Conservation (phyloP, 306 rosid genomes). For the Pterocarpus santalinus region DNA sequence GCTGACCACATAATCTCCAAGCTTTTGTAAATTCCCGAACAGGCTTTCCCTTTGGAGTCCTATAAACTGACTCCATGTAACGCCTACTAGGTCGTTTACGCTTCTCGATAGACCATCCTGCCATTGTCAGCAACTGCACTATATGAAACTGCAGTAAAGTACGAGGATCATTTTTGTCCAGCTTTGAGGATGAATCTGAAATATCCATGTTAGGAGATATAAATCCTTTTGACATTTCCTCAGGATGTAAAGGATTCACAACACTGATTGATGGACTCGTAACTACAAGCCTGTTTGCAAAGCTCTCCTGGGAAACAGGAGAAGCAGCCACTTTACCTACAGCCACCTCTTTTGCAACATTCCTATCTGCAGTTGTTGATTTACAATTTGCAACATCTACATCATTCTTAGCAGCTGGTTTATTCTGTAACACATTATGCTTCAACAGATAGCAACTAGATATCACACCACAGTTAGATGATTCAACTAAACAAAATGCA, state of each 20-base stretch:
- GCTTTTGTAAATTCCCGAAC: constrained; percentile 85
- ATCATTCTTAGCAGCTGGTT: constrained; percentile 42
- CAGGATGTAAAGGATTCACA: constrained; percentile 59
- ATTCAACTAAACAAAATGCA: constrained; percentile 77
- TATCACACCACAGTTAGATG: constrained; percentile 76
- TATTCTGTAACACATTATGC: constrained; percentile 57
- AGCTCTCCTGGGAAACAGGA: constrained; percentile 92
- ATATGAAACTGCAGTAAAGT: constrained; percentile 65
- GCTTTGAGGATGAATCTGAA: constrained; percentile 53
- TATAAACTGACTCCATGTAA: constrained; percentile 73
- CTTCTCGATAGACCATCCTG: constrained; percentile 89
- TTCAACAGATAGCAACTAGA: constrained; percentile 76
- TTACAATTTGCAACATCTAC: constrained; percentile 57
- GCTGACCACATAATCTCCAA: constrained; percentile 89
- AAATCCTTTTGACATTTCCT: constrained; percentile 57
- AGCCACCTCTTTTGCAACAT: constrained; percentile 60
- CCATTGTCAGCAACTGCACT: constrained; percentile 65
- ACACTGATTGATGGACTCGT: constrained; percentile 59
- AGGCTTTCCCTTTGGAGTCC: constrained; percentile 79
- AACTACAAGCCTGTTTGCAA: constrained; percentile 72
- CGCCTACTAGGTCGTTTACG: constrained; percentile 78
- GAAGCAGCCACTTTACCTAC: constrained; percentile 69
- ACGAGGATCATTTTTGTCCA: constrained; percentile 71
- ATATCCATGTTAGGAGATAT: constrained; percentile 51
- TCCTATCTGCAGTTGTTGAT: constrained; percentile 51